These are phyloP conservation scores for Pharus latifolius DNA, from an alignment of 176 grass and related monocot species.

Conservation along the genomic window DNA sequence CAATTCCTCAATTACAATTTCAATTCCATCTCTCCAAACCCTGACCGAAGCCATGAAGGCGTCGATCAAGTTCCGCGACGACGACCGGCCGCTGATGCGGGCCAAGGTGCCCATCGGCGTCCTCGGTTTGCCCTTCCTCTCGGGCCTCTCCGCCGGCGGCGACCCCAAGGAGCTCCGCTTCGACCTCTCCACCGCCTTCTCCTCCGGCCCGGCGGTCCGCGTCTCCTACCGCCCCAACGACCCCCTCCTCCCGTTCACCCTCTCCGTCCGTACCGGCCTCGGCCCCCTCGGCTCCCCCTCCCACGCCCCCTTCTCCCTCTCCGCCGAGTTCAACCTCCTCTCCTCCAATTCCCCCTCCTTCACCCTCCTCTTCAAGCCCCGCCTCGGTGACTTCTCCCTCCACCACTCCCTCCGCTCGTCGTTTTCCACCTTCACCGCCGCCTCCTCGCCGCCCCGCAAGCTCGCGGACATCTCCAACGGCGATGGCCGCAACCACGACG, in stretches of 20 bases:
- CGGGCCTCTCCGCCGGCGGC: conserved; percentile 52
- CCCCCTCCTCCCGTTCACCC: conserved; percentile 37
- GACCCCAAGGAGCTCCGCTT: conserved; percentile 61
- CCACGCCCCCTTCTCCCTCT: conserved; percentile 52
- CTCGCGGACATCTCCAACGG: conserved; percentile 11
- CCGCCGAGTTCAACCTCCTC: conserved; percentile 66
- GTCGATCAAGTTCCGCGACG: conserved; percentile 80
- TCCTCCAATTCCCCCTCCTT: conserved; percentile 32
- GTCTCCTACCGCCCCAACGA: conserved; percentile 77
- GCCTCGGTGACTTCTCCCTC: conserved; percentile 68
- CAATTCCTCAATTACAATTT: too few relatives aligned
- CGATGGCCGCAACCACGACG: background rate
- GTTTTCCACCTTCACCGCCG: background rate
- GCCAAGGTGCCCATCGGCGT: conserved; percentile 71
- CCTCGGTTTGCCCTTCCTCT: conserved; percentile 72
- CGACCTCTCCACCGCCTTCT: conserved; percentile 56
- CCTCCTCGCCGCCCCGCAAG: background rate
- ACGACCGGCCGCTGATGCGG: conserved; percentile 55
- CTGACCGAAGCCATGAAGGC: conserved; percentile 48
- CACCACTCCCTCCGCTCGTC: conserved; percentile 49
- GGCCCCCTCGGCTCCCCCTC: conserved; percentile 54
- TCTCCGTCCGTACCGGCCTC: conserved; percentile 50
- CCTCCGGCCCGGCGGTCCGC: conserved; percentile 41
- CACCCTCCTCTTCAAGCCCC: conserved; percentile 65
- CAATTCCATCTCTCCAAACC: background rate